Percentiles rank a stretch among this genome's conserved stretches.
Conservation (phyloP, 108 stramenopile species). For the Phaeodactylum tricornutum region DNA sequence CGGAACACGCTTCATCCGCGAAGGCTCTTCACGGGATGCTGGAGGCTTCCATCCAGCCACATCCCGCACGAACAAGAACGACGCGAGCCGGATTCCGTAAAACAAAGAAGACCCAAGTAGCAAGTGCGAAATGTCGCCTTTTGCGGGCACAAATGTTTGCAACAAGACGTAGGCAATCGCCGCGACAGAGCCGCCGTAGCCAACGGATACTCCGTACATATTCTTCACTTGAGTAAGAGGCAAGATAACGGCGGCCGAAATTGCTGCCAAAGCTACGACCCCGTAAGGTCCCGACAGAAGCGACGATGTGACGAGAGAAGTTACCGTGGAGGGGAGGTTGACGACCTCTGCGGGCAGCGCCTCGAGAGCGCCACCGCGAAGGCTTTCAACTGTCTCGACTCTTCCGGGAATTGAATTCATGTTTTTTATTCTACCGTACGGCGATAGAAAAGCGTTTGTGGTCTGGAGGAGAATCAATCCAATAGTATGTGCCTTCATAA, state of each 20-base stretch:
- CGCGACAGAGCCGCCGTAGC: slow-evolving; percentile 22
- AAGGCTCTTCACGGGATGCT: neutral
- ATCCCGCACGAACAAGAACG: slow-evolving; percentile 22
- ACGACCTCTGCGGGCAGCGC: no score
- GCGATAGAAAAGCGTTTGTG: no score
- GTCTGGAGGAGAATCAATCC: no score
- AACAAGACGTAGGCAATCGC: slow-evolving; percentile 16
- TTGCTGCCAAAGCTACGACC: slow-evolving; percentile 11
- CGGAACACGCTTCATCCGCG: slow-evolving; percentile 16
- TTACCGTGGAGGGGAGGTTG: neutral
- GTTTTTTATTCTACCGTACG: no score
- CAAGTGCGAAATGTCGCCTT: neutral
- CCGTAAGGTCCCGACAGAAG: slow-evolving; percentile 5
- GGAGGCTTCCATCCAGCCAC: neutral
- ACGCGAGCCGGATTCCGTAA: slow-evolving; percentile 29
- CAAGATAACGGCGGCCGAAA: slow-evolving; percentile 14
- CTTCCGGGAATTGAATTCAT: no score
- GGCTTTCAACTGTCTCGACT: no score
- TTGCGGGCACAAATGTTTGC: slow-evolving; percentile 8
- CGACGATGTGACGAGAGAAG: slow-evolving; percentile 4
- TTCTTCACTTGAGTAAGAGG: slow-evolving; percentile 29
- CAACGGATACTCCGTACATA: slow-evolving; percentile 23
- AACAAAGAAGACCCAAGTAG: slow-evolving; percentile 11
- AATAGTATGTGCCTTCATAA: no score
- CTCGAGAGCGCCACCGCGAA: no score